A percentile compares a stretch with the other conserved stretches of the same genome.
These are phyloP conservation scores for Boletus speciosus DNA, from an alignment of 768 basidiomycete genomes.

Conservation along the genomic window DNA sequence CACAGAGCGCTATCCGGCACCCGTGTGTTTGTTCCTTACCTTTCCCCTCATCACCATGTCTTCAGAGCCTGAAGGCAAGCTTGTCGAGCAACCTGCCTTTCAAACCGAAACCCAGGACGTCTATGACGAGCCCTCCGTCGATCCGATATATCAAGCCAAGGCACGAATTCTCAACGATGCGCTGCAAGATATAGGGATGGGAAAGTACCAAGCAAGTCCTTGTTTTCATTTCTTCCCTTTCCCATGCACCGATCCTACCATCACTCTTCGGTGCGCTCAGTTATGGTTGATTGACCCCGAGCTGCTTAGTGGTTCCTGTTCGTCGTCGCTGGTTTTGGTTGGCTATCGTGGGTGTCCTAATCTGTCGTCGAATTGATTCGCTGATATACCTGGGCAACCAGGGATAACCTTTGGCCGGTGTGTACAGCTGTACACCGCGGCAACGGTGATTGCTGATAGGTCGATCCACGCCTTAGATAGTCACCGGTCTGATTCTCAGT, in stretches of 20 bases:
- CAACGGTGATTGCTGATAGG: neutral
- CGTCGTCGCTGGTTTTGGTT: conserved; percentile 68
- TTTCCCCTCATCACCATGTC: conserved; percentile 18
- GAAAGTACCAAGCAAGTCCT: conserved; percentile 56
- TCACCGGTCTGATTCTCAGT: conserved; percentile 61
- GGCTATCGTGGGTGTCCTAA: conserved; percentile 57
- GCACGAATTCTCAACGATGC: conserved; percentile 56
- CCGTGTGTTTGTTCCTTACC: too few relatives aligned
- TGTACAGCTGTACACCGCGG: conserved; percentile 16
- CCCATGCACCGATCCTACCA: neutral
- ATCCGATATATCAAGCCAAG: conserved; percentile 59
- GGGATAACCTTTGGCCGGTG: conserved; percentile 75
- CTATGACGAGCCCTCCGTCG: conserved; percentile 34
- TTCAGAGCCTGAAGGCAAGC: neutral
- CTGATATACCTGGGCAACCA: conserved; percentile 23
- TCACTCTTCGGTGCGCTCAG: neutral
- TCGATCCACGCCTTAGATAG: conserved; percentile 39
- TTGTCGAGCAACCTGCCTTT: neutral
- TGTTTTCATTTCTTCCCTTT: neutral
- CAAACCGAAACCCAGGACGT: conserved; percentile 21
- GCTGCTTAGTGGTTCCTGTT: conserved; percentile 55
- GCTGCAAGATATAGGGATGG: conserved; percentile 67
- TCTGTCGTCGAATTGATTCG: neutral
- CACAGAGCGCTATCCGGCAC: neutral
- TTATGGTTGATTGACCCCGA: neutral